Conservation (phyloP, 2,329 filamentous ascomycete species). For the Stenocarpella maydis region DNA sequence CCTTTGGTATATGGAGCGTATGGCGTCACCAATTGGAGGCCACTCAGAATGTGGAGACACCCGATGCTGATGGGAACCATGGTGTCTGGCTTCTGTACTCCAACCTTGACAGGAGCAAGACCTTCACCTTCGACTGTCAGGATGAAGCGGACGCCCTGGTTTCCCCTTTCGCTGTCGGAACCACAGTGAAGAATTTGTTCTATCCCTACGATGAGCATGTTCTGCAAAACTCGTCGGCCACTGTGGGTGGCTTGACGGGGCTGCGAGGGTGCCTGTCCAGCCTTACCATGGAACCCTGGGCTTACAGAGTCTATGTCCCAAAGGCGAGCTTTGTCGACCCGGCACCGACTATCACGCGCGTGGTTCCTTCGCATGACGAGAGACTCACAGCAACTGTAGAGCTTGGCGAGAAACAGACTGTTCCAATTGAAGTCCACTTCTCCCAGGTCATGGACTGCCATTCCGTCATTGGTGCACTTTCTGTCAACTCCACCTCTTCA, state of each 20-base stretch:
- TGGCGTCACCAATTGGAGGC: slow-evolving; percentile 57
- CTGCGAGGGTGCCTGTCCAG: slow-evolving; percentile 63
- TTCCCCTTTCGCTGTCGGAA: slow-evolving; percentile 62
- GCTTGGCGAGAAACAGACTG: slow-evolving; percentile 47
- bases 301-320: slow-evolving; percentile 68
- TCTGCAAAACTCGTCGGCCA: slow-evolving; percentile 54
- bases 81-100: slow-evolving; percentile 60
- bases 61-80: slow-evolving; percentile 40
- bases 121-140: slow-evolving; percentile 65
- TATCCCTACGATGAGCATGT: slow-evolving; percentile 66
- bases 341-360: slow-evolving; percentile 65
- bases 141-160: slow-evolving; percentile 57
- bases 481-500: slow-evolving; percentile 61
- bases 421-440: slow-evolving; percentile 55
- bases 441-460: slow-evolving; percentile 68
- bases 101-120: slow-evolving; percentile 56
- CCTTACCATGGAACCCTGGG: slow-evolving; percentile 62
- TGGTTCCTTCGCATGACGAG: slow-evolving; percentile 67
- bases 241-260: slow-evolving; percentile 54
- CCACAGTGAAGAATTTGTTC: slow-evolving; percentile 69
- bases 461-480: slow-evolving; percentile 58
- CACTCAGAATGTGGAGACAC: slow-evolving; percentile 60
- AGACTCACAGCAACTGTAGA: slow-evolving; percentile 36
- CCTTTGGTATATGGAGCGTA: slow-evolving; percentile 65
- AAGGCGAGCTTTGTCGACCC: slow-evolving; percentile 57